Evolutionary conservation across 129 eudicot genomes (phyloP).

Genomic region (Flaveria ramosissima): DNA sequence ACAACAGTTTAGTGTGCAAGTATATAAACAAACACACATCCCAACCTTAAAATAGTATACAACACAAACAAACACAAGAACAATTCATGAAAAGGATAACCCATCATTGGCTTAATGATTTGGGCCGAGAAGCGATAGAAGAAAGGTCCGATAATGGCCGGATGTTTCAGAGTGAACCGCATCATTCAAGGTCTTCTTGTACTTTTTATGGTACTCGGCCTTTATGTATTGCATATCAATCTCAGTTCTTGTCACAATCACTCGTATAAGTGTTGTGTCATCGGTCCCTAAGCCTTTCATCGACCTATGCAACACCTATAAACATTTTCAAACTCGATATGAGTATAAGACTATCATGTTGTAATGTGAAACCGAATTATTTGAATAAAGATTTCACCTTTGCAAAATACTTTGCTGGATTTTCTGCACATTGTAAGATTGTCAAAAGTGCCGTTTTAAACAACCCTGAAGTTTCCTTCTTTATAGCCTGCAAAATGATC

Average conservation of each 20-base stretch:
- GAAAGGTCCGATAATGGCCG: slow-evolving; percentile 53
- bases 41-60: not conserved
- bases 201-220: slow-evolving; percentile 58
- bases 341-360: not conserved
- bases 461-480: slow-evolving; percentile 63
- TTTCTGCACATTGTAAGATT: slow-evolving; percentile 52
- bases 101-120: slow-evolving; percentile 35
- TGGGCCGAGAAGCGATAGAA: slow-evolving; percentile 58
- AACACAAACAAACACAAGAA: slow-evolving; percentile 22
- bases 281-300: slow-evolving; percentile 68
- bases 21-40: slow-evolving; percentile 16
- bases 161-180: slow-evolving; percentile 65
- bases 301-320: slow-evolving; percentile 51
- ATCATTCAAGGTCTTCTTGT: slow-evolving; percentile 52
- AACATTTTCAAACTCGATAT: slow-evolving; percentile 18
- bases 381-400: slow-evolving; percentile 43
- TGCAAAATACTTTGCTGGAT: slow-evolving; percentile 59
- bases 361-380: not conserved
- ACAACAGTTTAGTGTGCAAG: slow-evolving; percentile 19
- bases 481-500: slow-evolving; percentile 47
- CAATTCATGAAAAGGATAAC: not conserved
- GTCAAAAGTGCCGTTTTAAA: slow-evolving; percentile 52
- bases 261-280: slow-evolving; percentile 58
- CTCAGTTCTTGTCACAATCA: slow-evolving; percentile 62
- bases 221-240: slow-evolving; percentile 69